These are phyloP conservation scores for Thielaviopsis ethacetica DNA, from an alignment of 2,329 filamentous ascomycete genomes.

Conservation along the genomic window DNA sequence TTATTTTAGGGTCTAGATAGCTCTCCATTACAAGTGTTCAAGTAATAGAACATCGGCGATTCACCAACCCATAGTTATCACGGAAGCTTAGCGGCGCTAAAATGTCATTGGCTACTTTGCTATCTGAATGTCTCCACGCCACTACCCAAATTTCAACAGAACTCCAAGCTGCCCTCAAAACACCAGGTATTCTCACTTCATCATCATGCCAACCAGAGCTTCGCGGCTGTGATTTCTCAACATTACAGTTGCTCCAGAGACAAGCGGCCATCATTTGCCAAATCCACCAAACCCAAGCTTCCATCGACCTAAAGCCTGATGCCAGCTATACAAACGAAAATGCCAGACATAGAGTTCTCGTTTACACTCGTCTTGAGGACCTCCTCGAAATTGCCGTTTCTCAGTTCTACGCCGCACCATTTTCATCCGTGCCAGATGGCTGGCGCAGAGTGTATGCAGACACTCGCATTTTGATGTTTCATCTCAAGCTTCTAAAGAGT, in stretches of 20 bases:
- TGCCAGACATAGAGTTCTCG: background rate
- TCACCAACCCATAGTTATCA: background rate
- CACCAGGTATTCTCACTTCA: constrained; percentile 1
- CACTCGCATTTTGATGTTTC: constrained; percentile 47
- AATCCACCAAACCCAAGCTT: background rate
- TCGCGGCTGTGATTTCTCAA: constrained; percentile 5
- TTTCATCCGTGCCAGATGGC: constrained; percentile 32
- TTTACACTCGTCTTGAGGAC: constrained; percentile 6
- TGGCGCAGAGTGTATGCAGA: constrained; percentile 63
- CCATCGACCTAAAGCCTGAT: background rate
- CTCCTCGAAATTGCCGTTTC: constrained; percentile 7
- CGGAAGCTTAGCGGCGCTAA: background rate
- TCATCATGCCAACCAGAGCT: constrained; percentile 2
- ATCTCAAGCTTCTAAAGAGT: constrained; percentile 18
- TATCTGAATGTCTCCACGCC: background rate
- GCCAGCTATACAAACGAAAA: background rate
- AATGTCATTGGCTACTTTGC: background rate
- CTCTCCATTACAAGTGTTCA: too few relatives aligned
- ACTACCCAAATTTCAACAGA: constrained; percentile 1
- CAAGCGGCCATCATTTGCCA: background rate
- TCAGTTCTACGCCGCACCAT: constrained; percentile 10
- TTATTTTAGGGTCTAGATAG: too few relatives aligned
- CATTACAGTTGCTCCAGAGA: constrained; percentile 6
- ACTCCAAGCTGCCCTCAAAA: background rate
- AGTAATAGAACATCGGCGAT: too few relatives aligned